Evolutionary conservation across 768 basidiomycete species (phyloP).

Genomic region (Collybia nuda): DNA sequence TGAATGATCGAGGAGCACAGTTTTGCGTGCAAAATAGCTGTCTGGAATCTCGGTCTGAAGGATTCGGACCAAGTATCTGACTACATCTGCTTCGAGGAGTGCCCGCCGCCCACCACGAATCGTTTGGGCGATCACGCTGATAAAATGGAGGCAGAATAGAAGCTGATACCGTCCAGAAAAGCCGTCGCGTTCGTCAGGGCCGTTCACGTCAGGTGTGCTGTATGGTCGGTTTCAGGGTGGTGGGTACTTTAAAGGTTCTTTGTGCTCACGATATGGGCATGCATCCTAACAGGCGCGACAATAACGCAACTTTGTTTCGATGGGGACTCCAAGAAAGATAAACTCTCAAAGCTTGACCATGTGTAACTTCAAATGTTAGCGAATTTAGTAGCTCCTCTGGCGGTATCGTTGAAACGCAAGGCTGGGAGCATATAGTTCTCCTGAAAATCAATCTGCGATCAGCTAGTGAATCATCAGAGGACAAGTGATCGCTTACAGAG

Average conservation of each 20-base stretch:
- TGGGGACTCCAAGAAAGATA: constrained; percentile 9
- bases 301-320: constrained; percentile 4
- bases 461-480: not conserved
- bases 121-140: constrained; percentile 5
- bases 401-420: constrained; percentile 8
- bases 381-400: constrained; percentile 7
- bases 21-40: not conserved
- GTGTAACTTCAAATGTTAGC: constrained; percentile 9
- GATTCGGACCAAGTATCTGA: constrained; percentile 6
- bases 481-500: constrained; percentile 4
- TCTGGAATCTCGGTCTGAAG: constrained; percentile 8
- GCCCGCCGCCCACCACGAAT: constrained; percentile 1
- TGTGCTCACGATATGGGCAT: constrained; percentile 6
- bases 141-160: constrained; percentile 12
- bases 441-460: not conserved
- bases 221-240: not conserved
- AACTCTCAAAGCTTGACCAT: constrained; percentile 14
- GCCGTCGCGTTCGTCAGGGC: not conserved
- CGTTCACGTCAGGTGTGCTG: not conserved
- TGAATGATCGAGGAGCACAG: not conserved
- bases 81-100: constrained; percentile 10
- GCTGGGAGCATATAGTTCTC: constrained; percentile 8
- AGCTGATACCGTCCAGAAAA: constrained; percentile 7
- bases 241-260: not conserved
- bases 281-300: constrained; percentile 5